A percentile compares a stretch with the other conserved stretches of the same genome.
Evolutionary conservation across 164 flowering plant genomes (phyloP).

Genomic region (Paratinospora sagittata): DNA sequence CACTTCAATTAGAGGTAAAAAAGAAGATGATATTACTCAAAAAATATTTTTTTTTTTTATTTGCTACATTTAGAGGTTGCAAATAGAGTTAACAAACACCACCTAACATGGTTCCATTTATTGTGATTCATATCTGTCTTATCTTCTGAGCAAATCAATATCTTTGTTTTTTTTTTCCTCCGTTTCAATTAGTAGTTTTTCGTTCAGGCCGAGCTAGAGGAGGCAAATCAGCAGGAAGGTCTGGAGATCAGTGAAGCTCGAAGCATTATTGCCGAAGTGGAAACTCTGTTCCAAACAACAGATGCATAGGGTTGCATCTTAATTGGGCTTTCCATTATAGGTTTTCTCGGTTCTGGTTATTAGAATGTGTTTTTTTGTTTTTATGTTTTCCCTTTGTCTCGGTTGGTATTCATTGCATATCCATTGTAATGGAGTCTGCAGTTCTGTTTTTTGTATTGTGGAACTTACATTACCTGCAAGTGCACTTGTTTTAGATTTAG

Average conservation of each 20-base stretch:
- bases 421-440: neutral
- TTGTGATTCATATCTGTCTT: too few relatives aligned
- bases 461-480: neutral
- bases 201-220: conserved; percentile 63
- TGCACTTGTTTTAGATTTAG: neutral
- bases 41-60: too few relatives aligned
- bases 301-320: conserved; percentile 28
- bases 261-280: conserved; percentile 39
- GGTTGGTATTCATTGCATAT: neutral
- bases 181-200: neutral
- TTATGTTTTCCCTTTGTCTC: neutral
- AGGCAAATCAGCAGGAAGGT: conserved; percentile 38
- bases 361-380: neutral
- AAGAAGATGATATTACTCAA: too few relatives aligned
- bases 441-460: too few relatives aligned
- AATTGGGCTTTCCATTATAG: neutral
- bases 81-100: too few relatives aligned
- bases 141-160: neutral
- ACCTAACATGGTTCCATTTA: too few relatives aligned
- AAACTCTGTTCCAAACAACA: conserved; percentile 33
- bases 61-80: too few relatives aligned
- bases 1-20: too few relatives aligned
- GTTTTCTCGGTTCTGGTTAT: neutral
- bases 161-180: neutral
- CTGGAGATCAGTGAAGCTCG: conserved; percentile 68